These are phyloP conservation scores for Debaryomyces robertsiae DNA, from an alignment of 1,139 yeast genomes.

Conservation along the genomic window DNA sequence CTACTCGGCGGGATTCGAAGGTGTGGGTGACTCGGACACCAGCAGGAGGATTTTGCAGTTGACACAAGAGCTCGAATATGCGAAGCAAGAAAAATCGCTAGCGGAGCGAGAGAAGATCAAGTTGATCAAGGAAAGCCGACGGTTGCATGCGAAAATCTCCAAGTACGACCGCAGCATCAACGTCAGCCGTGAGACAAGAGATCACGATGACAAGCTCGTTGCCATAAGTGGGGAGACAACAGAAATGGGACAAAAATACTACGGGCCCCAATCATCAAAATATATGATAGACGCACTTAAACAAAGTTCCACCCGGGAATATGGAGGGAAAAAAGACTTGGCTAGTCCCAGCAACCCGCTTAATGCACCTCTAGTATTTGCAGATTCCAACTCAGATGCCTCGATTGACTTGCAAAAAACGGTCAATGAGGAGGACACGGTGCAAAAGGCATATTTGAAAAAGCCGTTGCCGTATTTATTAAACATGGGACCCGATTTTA, in stretches of 20 bases:
- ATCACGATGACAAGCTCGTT: slow-evolving; percentile 10
- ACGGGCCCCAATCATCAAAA: slow-evolving; percentile 52
- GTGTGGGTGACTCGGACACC: background rate
- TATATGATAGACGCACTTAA: slow-evolving; percentile 45
- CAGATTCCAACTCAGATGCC: background rate
- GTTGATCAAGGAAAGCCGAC: slow-evolving; percentile 19
- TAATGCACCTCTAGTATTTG: slow-evolving; percentile 13
- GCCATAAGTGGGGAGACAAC: slow-evolving; percentile 26
- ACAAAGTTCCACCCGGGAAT: slow-evolving; percentile 19
- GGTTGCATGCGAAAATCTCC: slow-evolving; percentile 8
- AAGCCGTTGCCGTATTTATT: slow-evolving; percentile 33
- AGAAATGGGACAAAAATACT: slow-evolving; percentile 43
- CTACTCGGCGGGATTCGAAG: background rate
- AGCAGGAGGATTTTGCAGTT: slow-evolving; percentile 1
- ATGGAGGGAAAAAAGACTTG: slow-evolving; percentile 20
- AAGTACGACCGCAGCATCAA: slow-evolving; percentile 8
- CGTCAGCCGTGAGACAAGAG: background rate
- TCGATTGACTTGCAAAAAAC: background rate
- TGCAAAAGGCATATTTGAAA: slow-evolving; percentile 21
- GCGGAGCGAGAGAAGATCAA: slow-evolving; percentile 24
- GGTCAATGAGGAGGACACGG: background rate
- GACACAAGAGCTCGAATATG: slow-evolving; percentile 18
- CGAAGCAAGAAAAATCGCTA: slow-evolving; percentile 24
- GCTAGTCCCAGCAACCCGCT: slow-evolving; percentile 15
- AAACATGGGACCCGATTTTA: slow-evolving; percentile 27